Evolutionary conservation across 1,284 basidiomycete genomes (phyloP).

Genomic region (Ustilago bromivora): DNA sequence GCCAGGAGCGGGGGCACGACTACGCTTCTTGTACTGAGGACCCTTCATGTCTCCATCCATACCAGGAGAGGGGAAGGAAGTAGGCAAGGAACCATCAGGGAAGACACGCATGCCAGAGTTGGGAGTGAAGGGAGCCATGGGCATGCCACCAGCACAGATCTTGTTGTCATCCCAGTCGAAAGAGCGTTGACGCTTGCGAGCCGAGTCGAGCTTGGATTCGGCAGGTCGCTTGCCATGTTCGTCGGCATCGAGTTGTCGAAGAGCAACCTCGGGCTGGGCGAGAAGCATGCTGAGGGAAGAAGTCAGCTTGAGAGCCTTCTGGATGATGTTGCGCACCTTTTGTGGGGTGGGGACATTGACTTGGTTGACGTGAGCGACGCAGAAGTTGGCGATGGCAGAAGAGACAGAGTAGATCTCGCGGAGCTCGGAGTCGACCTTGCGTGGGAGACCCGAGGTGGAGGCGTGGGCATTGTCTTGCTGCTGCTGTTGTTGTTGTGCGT

Average conservation of each 20-base stretch:
- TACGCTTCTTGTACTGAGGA: conserved; percentile 67
- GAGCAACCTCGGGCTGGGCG: conserved; percentile 50
- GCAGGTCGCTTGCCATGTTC: conserved; percentile 42
- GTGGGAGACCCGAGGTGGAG: conserved; percentile 29
- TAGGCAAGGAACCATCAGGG: conserved; percentile 46
- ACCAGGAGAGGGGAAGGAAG: conserved; percentile 43
- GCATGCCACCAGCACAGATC: conserved; percentile 10
- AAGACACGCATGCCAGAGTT: conserved; percentile 31
- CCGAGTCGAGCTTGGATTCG: conserved; percentile 48
- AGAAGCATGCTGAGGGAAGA: conserved; percentile 55
- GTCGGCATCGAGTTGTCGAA: conserved; percentile 42
- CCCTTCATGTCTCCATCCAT: conserved; percentile 40
- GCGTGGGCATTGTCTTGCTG: conserved; percentile 1
- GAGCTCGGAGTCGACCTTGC: conserved; percentile 37
- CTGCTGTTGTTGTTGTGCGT: conserved; percentile 3
- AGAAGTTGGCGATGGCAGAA: conserved; percentile 55
- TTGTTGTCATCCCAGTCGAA: conserved; percentile 43
- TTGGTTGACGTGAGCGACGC: conserved; percentile 50
- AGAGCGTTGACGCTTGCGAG: conserved; percentile 50
- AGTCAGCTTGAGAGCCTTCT: conserved; percentile 56
- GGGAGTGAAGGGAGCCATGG: conserved; percentile 26
- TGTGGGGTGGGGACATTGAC: conserved; percentile 38
- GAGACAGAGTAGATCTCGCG: conserved; percentile 56
- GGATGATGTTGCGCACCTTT: conserved; percentile 50
- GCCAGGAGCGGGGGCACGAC: conserved; percentile 65